Base-by-base conservation (phyloP, 2,329 filamentous ascomycete genomes). In the Colletotrichum lindemuthianum region DNA sequence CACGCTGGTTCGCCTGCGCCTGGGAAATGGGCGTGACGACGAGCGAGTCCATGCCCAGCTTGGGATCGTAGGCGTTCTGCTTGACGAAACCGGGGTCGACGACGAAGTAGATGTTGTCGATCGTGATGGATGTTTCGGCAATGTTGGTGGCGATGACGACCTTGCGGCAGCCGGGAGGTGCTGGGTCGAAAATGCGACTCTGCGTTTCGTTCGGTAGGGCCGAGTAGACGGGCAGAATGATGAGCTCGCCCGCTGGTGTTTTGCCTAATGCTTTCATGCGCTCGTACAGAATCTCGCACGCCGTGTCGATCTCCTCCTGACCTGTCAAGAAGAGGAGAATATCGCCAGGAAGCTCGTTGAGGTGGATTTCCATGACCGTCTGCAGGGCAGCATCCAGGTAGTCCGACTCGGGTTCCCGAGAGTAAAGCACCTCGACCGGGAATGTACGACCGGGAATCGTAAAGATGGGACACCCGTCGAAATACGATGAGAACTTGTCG, bases 81-180 rank as follows among this genome's bases (percentile, higher is more conserved):
- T 99, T 99, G 66, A 97, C 95, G 70, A 98, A 99, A 2, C 96
- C 96, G 2, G 96, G 94, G 72, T 99, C 96, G 13, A 99, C 90
- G 15, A 99, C 96, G 73, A 97, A 98, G 80, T 95, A 97, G 69
- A 99, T 97, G 52, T 95, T 92, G 74, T 99, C 96, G 69, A 99
- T 98, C 0, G 96, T 99, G 73, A 99, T 96, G 59, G 93, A 97
- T 0, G 96, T 99, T 75, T 99, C 96, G 1, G 96, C 96, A 72
- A 99, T 99, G 71, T 99, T 99, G 40, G 96, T 99, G 2, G 96
- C 96, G 74, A 99, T 97, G 64, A 99, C 93, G 2, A 98, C 93
- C 77, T 99, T 99, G 60, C 96, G 87, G 58, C 87, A 89, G 13
- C 95, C 95, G 0, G 90, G 84, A 0, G 95, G 93, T 0, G 96